A percentile compares a stretch with the other conserved stretches of the same genome.
phyloP scores from a whole-genome alignment of 805 yeast species.

The Yamadazyma sp. region DNA sequence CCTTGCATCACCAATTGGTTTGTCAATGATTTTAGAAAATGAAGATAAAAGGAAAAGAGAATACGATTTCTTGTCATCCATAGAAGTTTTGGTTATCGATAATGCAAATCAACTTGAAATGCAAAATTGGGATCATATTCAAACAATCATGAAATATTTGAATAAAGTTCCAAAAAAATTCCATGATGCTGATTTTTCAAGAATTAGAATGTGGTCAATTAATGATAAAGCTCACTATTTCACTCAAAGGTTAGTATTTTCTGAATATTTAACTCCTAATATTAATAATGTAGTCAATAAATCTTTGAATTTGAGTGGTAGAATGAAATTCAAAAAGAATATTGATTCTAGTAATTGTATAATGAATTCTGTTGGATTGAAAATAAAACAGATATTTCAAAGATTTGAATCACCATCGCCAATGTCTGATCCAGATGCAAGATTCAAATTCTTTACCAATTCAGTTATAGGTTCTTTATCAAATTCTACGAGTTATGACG shows the following conservation, averaged over 20 bases:
- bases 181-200: constrained; percentile 83
- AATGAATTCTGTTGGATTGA: constrained; percentile 63
- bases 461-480: constrained; percentile 70
- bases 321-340: constrained; percentile 51
- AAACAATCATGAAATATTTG: constrained; percentile 59
- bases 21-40: constrained; percentile 69
- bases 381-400: constrained; percentile 65
- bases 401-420: constrained; percentile 60
- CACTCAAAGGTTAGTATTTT: constrained; percentile 75
- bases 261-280: constrained; percentile 79
- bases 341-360: constrained; percentile 48
- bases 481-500: constrained; percentile 57
- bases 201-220: constrained; percentile 89
- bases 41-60: constrained; percentile 54
- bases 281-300: constrained; percentile 59
- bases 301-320: constrained; percentile 58
- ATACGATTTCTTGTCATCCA: constrained; percentile 81
- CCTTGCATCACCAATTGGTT: constrained; percentile 88
- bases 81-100: constrained; percentile 78
- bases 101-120: constrained; percentile 81
- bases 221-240: constrained; percentile 73
- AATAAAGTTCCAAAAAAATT: constrained; percentile 74
- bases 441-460: constrained; percentile 78
- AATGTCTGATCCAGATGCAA: constrained; percentile 69
- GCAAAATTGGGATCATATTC: constrained; percentile 91